Base-by-base conservation (phyloP, 2,329 filamentous ascomycete genomes). In the Neocatenulostroma microsporum region DNA sequence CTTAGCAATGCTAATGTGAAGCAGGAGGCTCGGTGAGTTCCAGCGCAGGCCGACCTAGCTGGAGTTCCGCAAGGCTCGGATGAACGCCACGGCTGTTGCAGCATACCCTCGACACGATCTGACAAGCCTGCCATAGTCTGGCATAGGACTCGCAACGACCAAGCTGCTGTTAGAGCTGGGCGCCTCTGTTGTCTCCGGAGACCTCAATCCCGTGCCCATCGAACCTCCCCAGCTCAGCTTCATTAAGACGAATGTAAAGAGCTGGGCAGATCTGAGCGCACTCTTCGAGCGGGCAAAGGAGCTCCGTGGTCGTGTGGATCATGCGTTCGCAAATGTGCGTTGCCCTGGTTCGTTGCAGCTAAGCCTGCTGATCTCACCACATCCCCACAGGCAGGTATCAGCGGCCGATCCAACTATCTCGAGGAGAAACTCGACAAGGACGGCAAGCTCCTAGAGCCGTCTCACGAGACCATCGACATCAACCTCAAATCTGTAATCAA, bases 81-180 rank as follows among this genome's bases (percentile, higher is more conserved):
- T n/a, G n/a, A n/a, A n/a, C n/a, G n/a, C n/a, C n/a, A n/a, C n/a
- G n/a, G n/a, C n/a, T n/a, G n/a, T n/a, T n/a, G n/a, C n/a, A n/a
- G n/a, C n/a, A n/a, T n/a, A n/a, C n/a, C n/a, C n/a, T n/a, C n/a
- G n/a, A n/a, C n/a, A n/a, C n/a, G n/a, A n/a, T n/a, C n/a, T n/a
- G n/a, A n/a, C n/a, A n/a, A 71, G n/a, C n/a, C n/a, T n/a, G n/a
- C 9, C 23, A n/a, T 13, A 37, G 0, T 76, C 73, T 2, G 76
- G 76, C n/a, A 80, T 80, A 35, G 75, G 76, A 21, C 64, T 76
- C 11, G 71, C 71, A 36, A 76, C 75, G 1, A 64, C 68, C 6
- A 54, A 67, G 7, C 58, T 72, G 2, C 66, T 78, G 11, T 60
- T 78, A 6, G 57, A 64, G 1, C 54, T 69, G 1, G 74, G 73